These are phyloP conservation scores for Trichoderma sp. DNA, from an alignment of 2,329 filamentous ascomycete genomes.

Conservation along the genomic window DNA sequence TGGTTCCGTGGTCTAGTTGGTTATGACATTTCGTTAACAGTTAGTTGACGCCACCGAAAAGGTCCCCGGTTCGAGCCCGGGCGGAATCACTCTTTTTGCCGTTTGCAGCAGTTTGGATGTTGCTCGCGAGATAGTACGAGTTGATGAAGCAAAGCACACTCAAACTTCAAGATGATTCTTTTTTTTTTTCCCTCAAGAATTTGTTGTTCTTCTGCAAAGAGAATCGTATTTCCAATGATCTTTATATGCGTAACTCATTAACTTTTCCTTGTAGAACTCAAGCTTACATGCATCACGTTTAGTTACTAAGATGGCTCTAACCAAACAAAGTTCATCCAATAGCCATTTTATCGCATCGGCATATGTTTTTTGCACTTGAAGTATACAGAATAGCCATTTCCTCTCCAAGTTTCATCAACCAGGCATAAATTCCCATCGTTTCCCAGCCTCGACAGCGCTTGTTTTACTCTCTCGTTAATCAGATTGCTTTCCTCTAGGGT, in stretches of 20 bases:
- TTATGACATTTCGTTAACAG: conserved; percentile 24
- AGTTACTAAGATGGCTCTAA: background rate
- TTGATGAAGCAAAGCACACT: background rate
- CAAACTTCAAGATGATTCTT: background rate
- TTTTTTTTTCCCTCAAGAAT: too few species aligned
- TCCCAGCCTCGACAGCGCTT: background rate
- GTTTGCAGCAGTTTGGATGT: background rate
- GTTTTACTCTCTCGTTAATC: background rate
- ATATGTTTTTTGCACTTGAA: background rate
- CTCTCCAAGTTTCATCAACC: background rate
- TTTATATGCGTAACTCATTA: background rate
- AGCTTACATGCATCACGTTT: background rate
- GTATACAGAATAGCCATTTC: background rate
- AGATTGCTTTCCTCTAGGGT: background rate
- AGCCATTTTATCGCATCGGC: background rate
- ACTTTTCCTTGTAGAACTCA: background rate
- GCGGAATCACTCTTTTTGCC: conserved; percentile 22
- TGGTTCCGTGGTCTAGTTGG: conserved; percentile 24
- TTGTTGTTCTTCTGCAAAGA: too few species aligned
- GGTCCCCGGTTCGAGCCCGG: conserved; percentile 24
- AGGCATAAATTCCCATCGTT: background rate
- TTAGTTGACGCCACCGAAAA: conserved; percentile 22
- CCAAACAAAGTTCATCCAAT: background rate
- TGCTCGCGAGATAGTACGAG: background rate
- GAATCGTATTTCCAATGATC: background rate